These are phyloP conservation scores for Suhomyces atakaporum DNA, from an alignment of 1,139 yeast species.

Conservation along the genomic window DNA sequence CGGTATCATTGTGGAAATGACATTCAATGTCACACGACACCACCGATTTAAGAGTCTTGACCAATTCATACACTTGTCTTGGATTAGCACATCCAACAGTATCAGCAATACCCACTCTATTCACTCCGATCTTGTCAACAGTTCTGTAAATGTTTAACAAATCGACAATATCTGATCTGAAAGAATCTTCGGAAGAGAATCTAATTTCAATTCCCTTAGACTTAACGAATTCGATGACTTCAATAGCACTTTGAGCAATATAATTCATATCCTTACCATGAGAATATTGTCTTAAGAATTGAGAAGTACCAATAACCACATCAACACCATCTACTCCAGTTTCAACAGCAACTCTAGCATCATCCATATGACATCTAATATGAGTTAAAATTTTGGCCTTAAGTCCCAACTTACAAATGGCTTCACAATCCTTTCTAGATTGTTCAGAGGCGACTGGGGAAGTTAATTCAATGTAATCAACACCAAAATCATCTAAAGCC, in stretches of 20 bases:
- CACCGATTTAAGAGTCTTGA: constrained; percentile 57
- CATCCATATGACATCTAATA: constrained; percentile 62
- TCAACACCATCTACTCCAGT: constrained; percentile 65
- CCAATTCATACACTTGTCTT: constrained; percentile 60
- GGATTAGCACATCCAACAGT: constrained; percentile 66
- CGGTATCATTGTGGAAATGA: constrained; percentile 64
- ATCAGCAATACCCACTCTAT: constrained; percentile 63
- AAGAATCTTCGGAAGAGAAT: constrained; percentile 59
- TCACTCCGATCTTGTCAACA: constrained; percentile 59
- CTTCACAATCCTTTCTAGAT: constrained; percentile 57
- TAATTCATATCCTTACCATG: constrained; percentile 99
- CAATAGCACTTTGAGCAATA: constrained; percentile 81
- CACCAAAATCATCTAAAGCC: constrained; percentile 61
- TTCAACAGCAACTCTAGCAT: constrained; percentile 58
- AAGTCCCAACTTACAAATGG: constrained; percentile 57
- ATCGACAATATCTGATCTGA: constrained; percentile 60
- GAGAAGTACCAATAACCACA: constrained; percentile 60
- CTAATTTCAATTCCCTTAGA: constrained; percentile 60
- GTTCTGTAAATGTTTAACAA: constrained; percentile 57
- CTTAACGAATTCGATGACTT: constrained; percentile 59
- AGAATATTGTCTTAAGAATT: constrained; percentile 81
- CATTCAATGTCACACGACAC: constrained; percentile 60
- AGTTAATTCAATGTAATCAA: constrained; percentile 59
- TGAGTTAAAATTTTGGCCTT: constrained; percentile 58
- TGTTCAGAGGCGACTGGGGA: constrained; percentile 62